Base-by-base conservation (phyloP, 2,329 filamentous ascomycete genomes). In the Pseudogymnoascus sp. region DNA sequence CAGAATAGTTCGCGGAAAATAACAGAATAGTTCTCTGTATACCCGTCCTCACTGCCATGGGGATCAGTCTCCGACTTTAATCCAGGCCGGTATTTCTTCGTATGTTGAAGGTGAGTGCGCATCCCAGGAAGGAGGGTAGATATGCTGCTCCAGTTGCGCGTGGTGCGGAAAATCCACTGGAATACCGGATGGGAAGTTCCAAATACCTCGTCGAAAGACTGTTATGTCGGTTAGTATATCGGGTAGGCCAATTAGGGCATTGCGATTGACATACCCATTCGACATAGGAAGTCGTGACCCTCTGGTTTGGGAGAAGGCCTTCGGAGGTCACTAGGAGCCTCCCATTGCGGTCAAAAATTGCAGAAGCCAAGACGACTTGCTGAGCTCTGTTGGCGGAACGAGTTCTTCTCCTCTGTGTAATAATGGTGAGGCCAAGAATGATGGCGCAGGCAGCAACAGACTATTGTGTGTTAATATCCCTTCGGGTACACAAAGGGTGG, bases 1-100 rank as follows among this genome's bases (percentile, higher is more conserved):
- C 90, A 96, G 73, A 96, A 96, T 9, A 93, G 80, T 71, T 96
- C 90, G 23, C 90, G 86, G 72, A 96, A 92, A 1, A 93, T 80
- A 15, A 87, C 78, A 35, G 90, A 88, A 72, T 93, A 93, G 65
- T 90, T 83, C 10, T 85, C 79, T 61, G 88, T 83, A 11, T 84
- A 77, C 21, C 84, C 81, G 1, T 83, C 78, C 66, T 86, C 76
- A 62, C 81, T 83, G 70, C 75, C 79, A 35, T 80, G 77, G 56
- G 83, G 79, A 67, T 77, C 78, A 67, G 79, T 77, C 66, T 64
- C 73, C 71, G 35, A 68, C 71, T 44, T 74, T 68, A 64, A 79
- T 75, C 60, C 77, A 72, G 35, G 60, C 31, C 65, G 64, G 37
- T 72, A 69, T 59, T 69, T 68, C 59, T 75, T 74, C 66, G 83